Evolutionary conservation across 306 rosid species (phyloP).

Genomic region (Cucumis cinereus): DNA sequence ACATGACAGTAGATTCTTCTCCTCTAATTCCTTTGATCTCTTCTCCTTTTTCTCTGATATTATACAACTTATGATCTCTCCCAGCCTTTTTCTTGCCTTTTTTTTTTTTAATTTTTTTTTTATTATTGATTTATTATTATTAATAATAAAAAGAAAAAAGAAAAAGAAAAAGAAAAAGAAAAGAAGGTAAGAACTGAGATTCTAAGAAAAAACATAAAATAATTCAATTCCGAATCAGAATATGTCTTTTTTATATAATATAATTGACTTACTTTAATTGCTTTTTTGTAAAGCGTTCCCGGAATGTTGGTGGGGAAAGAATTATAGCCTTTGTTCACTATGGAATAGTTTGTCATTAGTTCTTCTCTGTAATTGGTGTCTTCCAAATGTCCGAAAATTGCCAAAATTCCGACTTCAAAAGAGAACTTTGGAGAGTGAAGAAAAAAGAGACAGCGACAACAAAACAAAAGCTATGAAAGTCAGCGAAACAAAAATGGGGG

Average conservation of each 20-base stretch:
- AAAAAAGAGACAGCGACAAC: not conserved
- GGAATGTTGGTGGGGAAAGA: conserved; percentile 61
- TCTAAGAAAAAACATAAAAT: not conserved
- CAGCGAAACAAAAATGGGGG: not conserved
- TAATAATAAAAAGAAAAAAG: not conserved
- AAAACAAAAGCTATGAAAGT: not conserved
- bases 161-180: not conserved
- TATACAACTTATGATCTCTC: conserved; percentile 41
- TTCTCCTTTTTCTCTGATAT: conserved; percentile 56
- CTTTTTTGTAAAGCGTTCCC: conserved; percentile 58
- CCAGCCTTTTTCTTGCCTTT: conserved; percentile 66
- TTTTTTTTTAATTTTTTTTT: too few species aligned
- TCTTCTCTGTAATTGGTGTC: conserved; percentile 41
- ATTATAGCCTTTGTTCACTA: conserved; percentile 66
- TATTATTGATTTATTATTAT: too few species aligned
- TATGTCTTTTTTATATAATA: not conserved
- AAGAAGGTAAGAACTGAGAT: not conserved
- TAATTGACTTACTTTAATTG: conserved; percentile 35
- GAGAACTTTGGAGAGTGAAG: conserved; percentile 41
- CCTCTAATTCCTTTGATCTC: conserved; percentile 28
- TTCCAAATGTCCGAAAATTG: conserved; percentile 55
- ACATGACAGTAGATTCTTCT: conserved; percentile 53
- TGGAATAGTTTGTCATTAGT: conserved; percentile 45
- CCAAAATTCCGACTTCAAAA: conserved; percentile 68
- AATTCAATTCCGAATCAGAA: not conserved